Evolutionary conservation across 441 rosid species (phyloP).

Genomic region (Codiaeum variegatum): DNA sequence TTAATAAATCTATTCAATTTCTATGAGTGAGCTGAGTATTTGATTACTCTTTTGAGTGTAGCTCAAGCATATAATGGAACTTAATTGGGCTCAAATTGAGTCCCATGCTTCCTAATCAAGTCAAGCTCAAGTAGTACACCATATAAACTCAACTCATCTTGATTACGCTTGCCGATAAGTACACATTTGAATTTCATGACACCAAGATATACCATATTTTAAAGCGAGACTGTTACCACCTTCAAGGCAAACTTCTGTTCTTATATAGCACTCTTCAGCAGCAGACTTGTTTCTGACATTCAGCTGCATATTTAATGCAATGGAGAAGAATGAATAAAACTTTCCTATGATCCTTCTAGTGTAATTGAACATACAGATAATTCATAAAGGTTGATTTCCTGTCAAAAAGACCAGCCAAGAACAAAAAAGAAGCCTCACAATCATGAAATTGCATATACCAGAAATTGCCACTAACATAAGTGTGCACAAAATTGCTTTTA

Average conservation of each 20-base stretch:
- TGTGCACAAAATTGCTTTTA: background rate
- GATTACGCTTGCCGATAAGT: background rate
- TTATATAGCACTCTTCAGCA: conserved; percentile 82
- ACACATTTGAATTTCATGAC: conserved; percentile 16
- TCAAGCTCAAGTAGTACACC: no score
- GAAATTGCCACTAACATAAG: background rate
- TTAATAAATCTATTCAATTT: no score
- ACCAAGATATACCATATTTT: conserved; percentile 12
- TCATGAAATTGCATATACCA: background rate
- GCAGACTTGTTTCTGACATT: conserved; percentile 96
- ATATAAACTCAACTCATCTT: no score
- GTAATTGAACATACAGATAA: conserved; percentile 14
- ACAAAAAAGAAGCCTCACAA: conserved; percentile 6
- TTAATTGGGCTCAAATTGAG: no score
- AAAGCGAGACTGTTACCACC: conserved; percentile 41
- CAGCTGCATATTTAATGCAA: conserved; percentile 54
- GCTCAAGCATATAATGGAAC: no score
- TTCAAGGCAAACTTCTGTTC: conserved; percentile 96
- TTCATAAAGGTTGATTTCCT: conserved; percentile 10
- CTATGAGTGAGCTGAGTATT: no score
- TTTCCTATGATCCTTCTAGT: conserved; percentile 4
- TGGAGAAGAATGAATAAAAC: conserved; percentile 13
- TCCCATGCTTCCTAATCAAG: no score
- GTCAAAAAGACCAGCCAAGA: conserved; percentile 8
- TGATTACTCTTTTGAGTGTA: no score